Evolutionary conservation across 2,329 filamentous ascomycete species (phyloP), one percentile per base, ranked within the genome.

Genomic region (Elsinoe perseae): DNA sequence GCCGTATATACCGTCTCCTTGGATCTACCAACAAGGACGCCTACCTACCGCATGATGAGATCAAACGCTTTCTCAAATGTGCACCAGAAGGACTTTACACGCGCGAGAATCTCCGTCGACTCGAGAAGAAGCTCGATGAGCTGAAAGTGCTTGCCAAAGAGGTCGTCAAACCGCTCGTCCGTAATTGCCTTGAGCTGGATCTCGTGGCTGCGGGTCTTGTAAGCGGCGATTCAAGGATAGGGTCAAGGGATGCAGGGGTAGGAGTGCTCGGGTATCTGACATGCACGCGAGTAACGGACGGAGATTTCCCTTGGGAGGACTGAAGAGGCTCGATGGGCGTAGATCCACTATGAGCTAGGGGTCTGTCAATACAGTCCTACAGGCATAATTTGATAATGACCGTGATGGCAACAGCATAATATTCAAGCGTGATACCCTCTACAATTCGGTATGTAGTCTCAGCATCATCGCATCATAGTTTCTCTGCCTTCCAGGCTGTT

Each of bases 101-200:
- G 43, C 80, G 91, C 16, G 91, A 96, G n/a, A 92, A 89, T 60
- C 71, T 96, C 50, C 82, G 85, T 59, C 79, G 87, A 3, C 95
- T 96, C 63, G 92, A 96, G 74, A 83, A 87, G 65, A 80, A 89
- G 56, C 80, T 96, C 62, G 89, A 95, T 58, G 91, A 96, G 74
- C 77, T 96, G 56, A 96, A 95, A 73, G 80, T 80, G 56, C 80
- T 92, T 66, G 92, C 91, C 5, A 78, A 87, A 54, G 89, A 95
- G 65, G 77, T 86, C 14, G 91, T 96, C 6, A 84, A 85, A 58
- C 91, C 91, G 3, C 75, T 96, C 10, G 95, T 95, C 85, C 80
- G 86, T 53, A 93, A 88, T 66, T 87, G 84, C 54, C 77, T 96
- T 10, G 88, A 95, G 70, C 78, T 95, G 48, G 89, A 95, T 68